phyloP scores from a whole-genome alignment of 345 rosid genomes.

The rapeseed (Brassica napus) region DNA sequence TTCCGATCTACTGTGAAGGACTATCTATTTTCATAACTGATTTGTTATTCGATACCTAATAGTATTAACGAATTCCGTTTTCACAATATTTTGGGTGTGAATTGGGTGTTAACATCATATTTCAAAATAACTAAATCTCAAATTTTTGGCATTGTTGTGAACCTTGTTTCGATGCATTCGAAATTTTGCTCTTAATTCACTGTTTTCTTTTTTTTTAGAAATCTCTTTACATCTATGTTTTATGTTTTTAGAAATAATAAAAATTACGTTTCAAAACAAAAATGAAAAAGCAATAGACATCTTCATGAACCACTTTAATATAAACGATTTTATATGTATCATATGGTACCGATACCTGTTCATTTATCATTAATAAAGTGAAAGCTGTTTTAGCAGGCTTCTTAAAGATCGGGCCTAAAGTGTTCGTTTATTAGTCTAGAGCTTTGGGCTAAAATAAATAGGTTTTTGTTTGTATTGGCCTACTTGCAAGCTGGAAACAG shows the following conservation, averaged over 20 bases:
- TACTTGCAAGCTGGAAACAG: conserved; percentile 7
- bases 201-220: neutral
- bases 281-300: neutral
- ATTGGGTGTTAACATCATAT: neutral
- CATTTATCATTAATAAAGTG: neutral
- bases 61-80: no score
- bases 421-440: neutral
- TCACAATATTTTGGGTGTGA: neutral
- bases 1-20: no score
- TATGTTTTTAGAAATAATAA: no score
- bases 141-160: neutral
- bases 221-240: no score
- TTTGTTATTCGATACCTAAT: no score
- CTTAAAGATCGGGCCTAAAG: conserved; percentile 5
- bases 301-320: neutral
- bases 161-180: neutral
- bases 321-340: neutral
- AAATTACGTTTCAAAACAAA: no score
- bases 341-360: neutral
- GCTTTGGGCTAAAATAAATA: conserved; percentile 1
- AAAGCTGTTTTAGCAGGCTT: neutral
- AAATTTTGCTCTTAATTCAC: neutral
- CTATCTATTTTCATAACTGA: no score
- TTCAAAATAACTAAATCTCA: neutral
- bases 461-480: conserved; percentile 6